Base-by-base conservation (phyloP, 768 basidiomycete species). In the Lanmaoa pseudosensibilis region DNA sequence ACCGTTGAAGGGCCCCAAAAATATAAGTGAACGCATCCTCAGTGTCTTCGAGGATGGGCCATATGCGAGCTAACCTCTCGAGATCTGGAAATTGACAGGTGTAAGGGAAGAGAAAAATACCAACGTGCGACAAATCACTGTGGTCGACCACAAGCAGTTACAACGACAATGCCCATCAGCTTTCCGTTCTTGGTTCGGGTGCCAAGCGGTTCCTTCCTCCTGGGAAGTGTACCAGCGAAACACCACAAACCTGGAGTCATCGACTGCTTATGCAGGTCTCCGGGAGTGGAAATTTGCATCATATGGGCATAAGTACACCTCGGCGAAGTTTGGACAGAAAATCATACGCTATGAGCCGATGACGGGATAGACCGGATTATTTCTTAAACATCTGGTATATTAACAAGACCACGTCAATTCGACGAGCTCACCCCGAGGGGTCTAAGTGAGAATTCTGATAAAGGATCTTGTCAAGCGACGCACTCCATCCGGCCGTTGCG, bases 151-250 rank as follows among this genome's bases (percentile, higher is more conserved):
- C 11, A 33, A 34, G 25, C 8, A 21, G 48, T 50, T 15, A 50
- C 12, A 34, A 32, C 16, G 7, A 37, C 16, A 23, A 18, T 56
- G 54, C 68, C 70, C 73, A 70, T 83, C 81, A 83, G 82, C 77
- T 83, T 80, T 83, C 81, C 81, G 81, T 83, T 83, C 82, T 83
- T 77, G 77, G 73, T 77, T 60, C 65, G 64, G 63, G 57, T 58
- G 56, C 54, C 60, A 65, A 61, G 65, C 75, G 75, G 80, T 79
- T 83, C 76, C 78, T 76, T 41, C 72, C 71, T 47, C 51, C 11
- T 48, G 56, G 56, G 66, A 63, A 75, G 72, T 77, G 60, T 78
- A 80, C 80, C 81, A 71, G 77, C 64, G 60, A 65, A 61, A 57
- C 59, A 64, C 57, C 61, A 67, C 68, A 69, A 69, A 74, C 65